Evolutionary conservation across 176 grass and related monocot genomes (phyloP), one percentile per base, ranked within the genome.

Genomic region (Eragrostis nindensis): DNA sequence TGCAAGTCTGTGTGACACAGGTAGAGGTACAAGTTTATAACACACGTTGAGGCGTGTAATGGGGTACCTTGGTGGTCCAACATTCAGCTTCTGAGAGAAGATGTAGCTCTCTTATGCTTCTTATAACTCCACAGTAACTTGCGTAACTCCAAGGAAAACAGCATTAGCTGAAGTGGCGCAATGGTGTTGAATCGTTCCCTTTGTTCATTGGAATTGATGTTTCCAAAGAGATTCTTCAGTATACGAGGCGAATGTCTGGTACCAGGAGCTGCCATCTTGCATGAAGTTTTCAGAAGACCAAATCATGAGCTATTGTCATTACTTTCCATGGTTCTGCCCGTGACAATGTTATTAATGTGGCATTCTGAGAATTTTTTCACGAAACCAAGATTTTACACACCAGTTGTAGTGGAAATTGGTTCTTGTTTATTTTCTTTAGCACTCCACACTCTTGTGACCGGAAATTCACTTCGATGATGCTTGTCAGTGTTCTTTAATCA

Each of bases 341-440:
- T 42, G 8, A 32, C 42, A 82, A 18, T 45, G 48, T 69, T n/a
- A 1, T 50, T 47, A 66, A 64, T 39, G 21, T 74, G 76, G 59
- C 21, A 11, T 10, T 52, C 40, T 21, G 21, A 75, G 54, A 21
- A 78, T 11, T 19, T 78, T 78, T 39, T 61, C n/a, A 62, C 83
- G 59, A 42, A 50, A 47, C 16, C 12, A 17, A 47, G 17, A 18
- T 27, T 48, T 25, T 70, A 6, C 13, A 27, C 11, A 2, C 27
- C 10, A 19, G 5, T 55, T 7, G n/a, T 1, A 42, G 63, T 1
- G 44, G 25, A 24, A 26, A 7, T 42, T 17, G 11, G 3, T 71
- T 39, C 16, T 8, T 47, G 4, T 11, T 73, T 24, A 15, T 63
- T 11, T 73, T 24, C 21, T 63, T 82, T 46, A 7, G 6, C 44